A percentile compares a stretch with the other conserved stretches of the same genome.
Conservation (phyloP, 371 early-diverging fungal genomes). For the Mucor saturninus region DNA sequence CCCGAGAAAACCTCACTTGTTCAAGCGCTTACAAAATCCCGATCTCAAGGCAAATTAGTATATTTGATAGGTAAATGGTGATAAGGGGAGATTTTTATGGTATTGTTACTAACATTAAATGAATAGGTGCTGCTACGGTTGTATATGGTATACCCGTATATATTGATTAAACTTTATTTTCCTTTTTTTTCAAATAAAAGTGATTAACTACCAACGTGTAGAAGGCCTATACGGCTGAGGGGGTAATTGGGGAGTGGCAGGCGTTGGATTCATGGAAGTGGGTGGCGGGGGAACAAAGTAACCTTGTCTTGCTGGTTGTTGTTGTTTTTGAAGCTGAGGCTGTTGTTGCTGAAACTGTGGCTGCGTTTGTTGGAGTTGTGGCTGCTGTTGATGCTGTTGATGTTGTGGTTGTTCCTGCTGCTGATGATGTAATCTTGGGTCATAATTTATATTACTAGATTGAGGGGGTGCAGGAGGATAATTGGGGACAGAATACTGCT, state of each 20-base stretch:
- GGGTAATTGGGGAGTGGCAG: slow-evolving; percentile 9
- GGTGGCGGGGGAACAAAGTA: slow-evolving; percentile 18
- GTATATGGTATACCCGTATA: slow-evolving; percentile 94
- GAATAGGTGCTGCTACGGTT: slow-evolving; percentile 83
- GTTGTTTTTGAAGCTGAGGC: neutral
- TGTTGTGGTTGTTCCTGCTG: neutral
- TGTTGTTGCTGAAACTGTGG: neutral
- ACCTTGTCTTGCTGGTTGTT: neutral
- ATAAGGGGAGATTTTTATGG: neutral
- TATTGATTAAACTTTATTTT: slow-evolving; percentile 17
- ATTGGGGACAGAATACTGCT: neutral
- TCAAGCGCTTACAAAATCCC: slow-evolving; percentile 75
- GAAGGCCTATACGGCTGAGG: slow-evolving; percentile 8
- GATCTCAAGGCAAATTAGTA: slow-evolving; percentile 66
- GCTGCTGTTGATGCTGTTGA: slow-evolving; percentile 3
- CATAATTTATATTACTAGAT: no score
- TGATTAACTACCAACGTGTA: slow-evolving; percentile 1
- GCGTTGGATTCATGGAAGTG: neutral
- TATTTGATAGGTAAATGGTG: slow-evolving; percentile 14
- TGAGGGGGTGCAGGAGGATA: no score
- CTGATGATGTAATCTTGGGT: no score
- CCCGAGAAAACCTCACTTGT: slow-evolving; percentile 56
- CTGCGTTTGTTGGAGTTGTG: neutral
- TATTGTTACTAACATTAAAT: neutral
- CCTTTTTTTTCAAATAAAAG: no score